A percentile compares a stretch with the other conserved stretches of the same genome.
Evolutionary conservation across 805 yeast genomes (phyloP).

Genomic region (Suhomyces sp.): DNA sequence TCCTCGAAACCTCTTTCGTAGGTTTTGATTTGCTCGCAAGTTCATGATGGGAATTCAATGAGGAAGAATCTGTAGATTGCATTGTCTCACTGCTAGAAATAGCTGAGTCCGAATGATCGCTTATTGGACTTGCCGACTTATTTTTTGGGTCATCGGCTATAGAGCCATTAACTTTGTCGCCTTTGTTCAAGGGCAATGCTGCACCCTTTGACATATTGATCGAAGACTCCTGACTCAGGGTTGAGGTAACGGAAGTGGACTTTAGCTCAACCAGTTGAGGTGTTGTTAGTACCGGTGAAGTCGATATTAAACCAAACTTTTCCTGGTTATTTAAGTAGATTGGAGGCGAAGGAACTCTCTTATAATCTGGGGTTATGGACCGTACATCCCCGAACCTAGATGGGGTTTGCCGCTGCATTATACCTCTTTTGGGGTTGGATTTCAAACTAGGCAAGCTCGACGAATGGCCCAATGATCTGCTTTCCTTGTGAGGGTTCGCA

Average conservation of each 20-base stretch:
- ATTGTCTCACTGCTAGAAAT: slow-evolving; percentile 26
- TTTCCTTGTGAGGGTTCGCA: slow-evolving; percentile 7
- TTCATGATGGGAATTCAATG: slow-evolving; percentile 18
- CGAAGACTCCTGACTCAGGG: neutral
- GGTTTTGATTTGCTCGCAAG: slow-evolving; percentile 6
- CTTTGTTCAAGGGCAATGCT: neutral
- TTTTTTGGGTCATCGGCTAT: slow-evolving; percentile 1
- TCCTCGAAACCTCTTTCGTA: slow-evolving; percentile 3
- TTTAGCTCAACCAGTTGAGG: neutral
- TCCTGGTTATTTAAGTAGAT: slow-evolving; percentile 1
- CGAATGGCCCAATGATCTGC: slow-evolving; percentile 18
- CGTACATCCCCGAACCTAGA: slow-evolving; percentile 7
- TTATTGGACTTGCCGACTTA: slow-evolving; percentile 24
- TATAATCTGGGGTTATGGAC: slow-evolving; percentile 3
- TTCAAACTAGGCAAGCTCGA: slow-evolving; percentile 20
- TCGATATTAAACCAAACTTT: neutral
- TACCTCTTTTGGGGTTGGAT: slow-evolving; percentile 10
- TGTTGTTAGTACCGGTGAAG: slow-evolving; percentile 1
- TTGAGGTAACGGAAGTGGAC: neutral
- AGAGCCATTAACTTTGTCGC: neutral
- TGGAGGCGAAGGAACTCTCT: slow-evolving; percentile 10
- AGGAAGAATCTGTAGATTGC: slow-evolving; percentile 30
- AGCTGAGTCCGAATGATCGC: slow-evolving; percentile 25
- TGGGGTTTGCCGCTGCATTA: slow-evolving; percentile 5
- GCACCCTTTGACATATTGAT: neutral